Conservation (phyloP, 169 alveolate species). For the Perkinsus marinus region DNA sequence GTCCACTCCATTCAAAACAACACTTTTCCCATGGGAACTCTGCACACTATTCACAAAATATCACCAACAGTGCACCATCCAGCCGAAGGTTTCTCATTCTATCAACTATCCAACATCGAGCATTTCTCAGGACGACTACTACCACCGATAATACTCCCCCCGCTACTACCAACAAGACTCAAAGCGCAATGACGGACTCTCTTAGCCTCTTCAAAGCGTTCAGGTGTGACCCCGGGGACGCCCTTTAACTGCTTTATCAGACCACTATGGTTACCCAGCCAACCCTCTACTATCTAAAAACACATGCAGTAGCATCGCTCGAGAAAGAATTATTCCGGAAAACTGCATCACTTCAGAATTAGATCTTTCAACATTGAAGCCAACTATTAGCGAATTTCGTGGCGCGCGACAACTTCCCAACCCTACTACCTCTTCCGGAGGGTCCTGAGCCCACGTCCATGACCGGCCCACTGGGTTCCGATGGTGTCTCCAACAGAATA, state of each 20-base stretch:
- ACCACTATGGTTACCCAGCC: constrained; percentile 1
- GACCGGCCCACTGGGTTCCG: constrained; percentile 63
- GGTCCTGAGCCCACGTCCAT: constrained; percentile 70
- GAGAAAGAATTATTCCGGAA: background rate
- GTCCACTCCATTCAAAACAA: too few species aligned
- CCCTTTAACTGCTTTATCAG: constrained; percentile 19
- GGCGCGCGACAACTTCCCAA: background rate
- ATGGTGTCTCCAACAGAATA: constrained; percentile 81
- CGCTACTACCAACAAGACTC: constrained; percentile 54
- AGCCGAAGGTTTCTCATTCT: too few species aligned
- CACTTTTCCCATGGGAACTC: too few species aligned
- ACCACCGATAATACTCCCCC: background rate
- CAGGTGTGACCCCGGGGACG: constrained; percentile 17
- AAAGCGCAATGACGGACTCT: constrained; percentile 56
- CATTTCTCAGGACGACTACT: too few species aligned
- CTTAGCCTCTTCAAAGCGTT: background rate
- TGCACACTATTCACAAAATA: too few species aligned
- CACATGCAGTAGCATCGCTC: background rate
- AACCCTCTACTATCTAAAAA: constrained; percentile 17
- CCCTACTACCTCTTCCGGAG: constrained; percentile 33
- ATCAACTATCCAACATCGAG: too few species aligned
- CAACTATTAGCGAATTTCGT: background rate
- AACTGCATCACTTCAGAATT: too few species aligned
- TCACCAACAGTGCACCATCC: too few species aligned
- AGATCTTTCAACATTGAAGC: too few species aligned